Conservation (phyloP, 108 stramenopile species). For the Heterococcus sp. region DNA sequence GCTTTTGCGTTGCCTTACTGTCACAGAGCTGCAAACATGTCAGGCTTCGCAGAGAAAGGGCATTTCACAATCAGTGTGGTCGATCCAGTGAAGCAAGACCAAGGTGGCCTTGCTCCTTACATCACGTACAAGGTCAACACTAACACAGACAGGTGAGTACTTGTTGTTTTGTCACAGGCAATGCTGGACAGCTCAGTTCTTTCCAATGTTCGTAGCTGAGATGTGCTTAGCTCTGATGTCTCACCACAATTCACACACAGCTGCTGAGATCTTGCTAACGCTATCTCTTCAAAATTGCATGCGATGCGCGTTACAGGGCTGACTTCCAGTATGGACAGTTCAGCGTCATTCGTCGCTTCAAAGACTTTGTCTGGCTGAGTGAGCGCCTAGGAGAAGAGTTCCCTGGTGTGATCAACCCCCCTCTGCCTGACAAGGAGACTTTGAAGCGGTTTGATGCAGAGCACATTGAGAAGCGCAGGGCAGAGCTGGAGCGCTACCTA, state of each 20-base stretch:
- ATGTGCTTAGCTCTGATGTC: not conserved
- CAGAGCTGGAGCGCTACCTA: constrained; percentile 78
- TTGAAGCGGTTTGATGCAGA: constrained; percentile 80
- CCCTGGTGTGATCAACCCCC: constrained; percentile 89
- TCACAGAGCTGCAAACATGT: too few species aligned
- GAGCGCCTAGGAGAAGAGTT: constrained; percentile 76
- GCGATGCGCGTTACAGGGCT: too few species aligned
- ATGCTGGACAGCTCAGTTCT: not conserved
- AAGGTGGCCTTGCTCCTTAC: constrained; percentile 55
- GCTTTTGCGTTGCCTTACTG: too few species aligned
- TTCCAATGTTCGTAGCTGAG: not conserved
- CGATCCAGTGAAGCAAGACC: constrained; percentile 54
- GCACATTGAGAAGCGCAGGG: constrained; percentile 53
- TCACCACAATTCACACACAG: not conserved
- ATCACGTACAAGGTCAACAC: constrained; percentile 53
- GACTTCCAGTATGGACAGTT: constrained; percentile 47
- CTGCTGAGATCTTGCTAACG: not conserved
- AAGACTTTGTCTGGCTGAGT: constrained; percentile 92
- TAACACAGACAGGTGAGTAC: not conserved
- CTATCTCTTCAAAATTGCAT: not conserved
- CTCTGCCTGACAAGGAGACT: constrained; percentile 91
- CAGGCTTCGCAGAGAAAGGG: too few species aligned
- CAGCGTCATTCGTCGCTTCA: constrained; percentile 82
- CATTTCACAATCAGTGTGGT: constrained; percentile 53
- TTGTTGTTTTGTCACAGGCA: not conserved